These are phyloP conservation scores for Penicillium egyptiacum DNA, from an alignment of 495 filamentous ascomycete species.

Conservation along the genomic window DNA sequence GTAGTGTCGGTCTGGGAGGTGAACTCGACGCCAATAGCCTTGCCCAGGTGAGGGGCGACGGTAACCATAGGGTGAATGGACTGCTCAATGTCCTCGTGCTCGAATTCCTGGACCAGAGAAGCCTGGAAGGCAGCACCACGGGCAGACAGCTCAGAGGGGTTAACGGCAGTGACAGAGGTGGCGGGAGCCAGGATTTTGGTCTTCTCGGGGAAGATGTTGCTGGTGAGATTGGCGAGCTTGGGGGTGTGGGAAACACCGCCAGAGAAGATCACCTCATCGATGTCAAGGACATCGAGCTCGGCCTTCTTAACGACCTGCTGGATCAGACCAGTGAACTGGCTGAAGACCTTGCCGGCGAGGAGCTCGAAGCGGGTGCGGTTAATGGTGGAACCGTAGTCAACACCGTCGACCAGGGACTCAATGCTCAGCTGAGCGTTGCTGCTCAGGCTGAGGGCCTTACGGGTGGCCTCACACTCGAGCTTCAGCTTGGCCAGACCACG, in stretches of 20 bases:
- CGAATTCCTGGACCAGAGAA: slow-evolving; percentile 87
- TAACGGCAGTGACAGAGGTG: slow-evolving; percentile 73
- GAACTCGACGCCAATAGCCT: slow-evolving; percentile 84
- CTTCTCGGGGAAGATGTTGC: slow-evolving; percentile 73
- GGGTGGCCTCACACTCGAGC: slow-evolving; percentile 83
- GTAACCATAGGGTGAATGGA: slow-evolving; percentile 95
- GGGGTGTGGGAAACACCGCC: slow-evolving; percentile 94
- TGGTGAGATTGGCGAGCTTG: slow-evolving; percentile 75
- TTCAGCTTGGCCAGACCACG: slow-evolving; percentile 88
- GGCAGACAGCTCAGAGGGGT: slow-evolving; percentile 86
- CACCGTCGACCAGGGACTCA: slow-evolving; percentile 80
- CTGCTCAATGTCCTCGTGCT: slow-evolving; percentile 89
- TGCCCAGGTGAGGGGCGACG: slow-evolving; percentile 81
- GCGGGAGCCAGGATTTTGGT: slow-evolving; percentile 82
- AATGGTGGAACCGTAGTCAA: slow-evolving; percentile 87
- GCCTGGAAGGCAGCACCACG: slow-evolving; percentile 95
- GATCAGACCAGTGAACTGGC: slow-evolving; percentile 80
- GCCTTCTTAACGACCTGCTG: slow-evolving; percentile 88
- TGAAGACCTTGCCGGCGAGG: slow-evolving; percentile 79
- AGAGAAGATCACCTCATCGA: slow-evolving; percentile 92
- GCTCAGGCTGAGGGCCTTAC: slow-evolving; percentile 85
- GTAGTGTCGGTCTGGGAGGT: slow-evolving; percentile 59
- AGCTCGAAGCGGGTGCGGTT: slow-evolving; percentile 93
- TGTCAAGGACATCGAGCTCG: slow-evolving; percentile 84
- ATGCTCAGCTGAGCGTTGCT: slow-evolving; percentile 86